Evolutionary conservation across 164 flowering plant genomes (phyloP), one percentile per base, ranked within the genome.

Genomic region (Vitis rupestris): DNA sequence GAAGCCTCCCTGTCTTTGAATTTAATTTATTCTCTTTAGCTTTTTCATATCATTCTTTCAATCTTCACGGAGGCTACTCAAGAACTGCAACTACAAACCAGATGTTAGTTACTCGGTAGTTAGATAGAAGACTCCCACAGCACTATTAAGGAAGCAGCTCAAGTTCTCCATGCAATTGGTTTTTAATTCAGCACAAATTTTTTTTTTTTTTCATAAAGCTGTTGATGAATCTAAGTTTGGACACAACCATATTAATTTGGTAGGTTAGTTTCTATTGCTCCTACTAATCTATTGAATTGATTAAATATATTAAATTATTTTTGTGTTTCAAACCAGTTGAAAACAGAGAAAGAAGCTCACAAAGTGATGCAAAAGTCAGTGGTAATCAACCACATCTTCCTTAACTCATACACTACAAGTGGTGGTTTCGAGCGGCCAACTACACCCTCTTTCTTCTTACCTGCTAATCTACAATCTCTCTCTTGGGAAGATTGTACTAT

Each of bases 401-500:
- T 0, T 16, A 16, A 17, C 57, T 59, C 13, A 48, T 3, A 50
- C 37, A 69, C 37, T 74, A 69, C 75, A 60, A 37, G 14, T 69
- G 82, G 80, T 80, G 77, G 78, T 9, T 76, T 49, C 73, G 78
- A 0, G 66, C 76, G 37, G 27, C 19, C 59, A 0, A 50, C 37
- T 76, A 74, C 71, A 71, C 53, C 13, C 10, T 74, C 16, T 68
- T 76, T 51, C 70, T 76, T 51, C 68, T 80, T 4, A 13, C 59
- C 4, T 76, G 82, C 48, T 80, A 80, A 71, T 64, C 80, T 15
- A 64, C 78, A 9, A 80, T 80, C 48, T 76, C 76, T 16, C 75
- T 80, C 7, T 54, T 80, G 55, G 82, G 82, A 51, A 74, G 78
- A 65, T 27, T 76, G 0, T 80, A 76, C 65, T 76, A 70, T 59